Conservation (phyloP, 1,284 basidiomycete species). For the Amanita bisporigera region DNA sequence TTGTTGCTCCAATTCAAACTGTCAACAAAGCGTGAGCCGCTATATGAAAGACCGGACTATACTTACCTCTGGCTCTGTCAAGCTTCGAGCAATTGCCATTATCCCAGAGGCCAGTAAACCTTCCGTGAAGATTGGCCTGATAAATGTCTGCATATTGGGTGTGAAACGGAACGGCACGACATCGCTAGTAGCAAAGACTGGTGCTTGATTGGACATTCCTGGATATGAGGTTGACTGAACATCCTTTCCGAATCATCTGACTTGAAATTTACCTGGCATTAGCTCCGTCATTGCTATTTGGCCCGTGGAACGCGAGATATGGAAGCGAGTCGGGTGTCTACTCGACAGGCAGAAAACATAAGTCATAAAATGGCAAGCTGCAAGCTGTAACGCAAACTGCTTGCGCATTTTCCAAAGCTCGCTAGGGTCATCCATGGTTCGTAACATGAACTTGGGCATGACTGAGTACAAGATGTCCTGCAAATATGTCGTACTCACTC, state of each 20-base stretch:
- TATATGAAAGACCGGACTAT: not conserved
- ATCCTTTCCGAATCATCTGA: not conserved
- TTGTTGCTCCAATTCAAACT: slow-evolving; percentile 91
- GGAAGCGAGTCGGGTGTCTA: slow-evolving; percentile 86
- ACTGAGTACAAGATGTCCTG: slow-evolving; percentile 11
- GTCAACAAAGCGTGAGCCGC: slow-evolving; percentile 11
- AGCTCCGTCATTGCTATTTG: slow-evolving; percentile 92
- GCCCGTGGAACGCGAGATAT: slow-evolving; percentile 89
- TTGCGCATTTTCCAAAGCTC: slow-evolving; percentile 98
- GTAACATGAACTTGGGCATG: slow-evolving; percentile 81
- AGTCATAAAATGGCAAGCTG: slow-evolving; percentile 92
- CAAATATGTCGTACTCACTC: slow-evolving; percentile 55
- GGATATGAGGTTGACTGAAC: slow-evolving; percentile 11
- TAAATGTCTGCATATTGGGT: slow-evolving; percentile 95
- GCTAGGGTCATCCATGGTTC: slow-evolving; percentile 82
- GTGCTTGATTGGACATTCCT: slow-evolving; percentile 52
- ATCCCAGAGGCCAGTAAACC: slow-evolving; percentile 87
- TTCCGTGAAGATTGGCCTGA: slow-evolving; percentile 90
- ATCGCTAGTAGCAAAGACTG: slow-evolving; percentile 81
- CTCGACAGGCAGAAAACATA: slow-evolving; percentile 88
- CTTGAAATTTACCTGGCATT: slow-evolving; percentile 69
- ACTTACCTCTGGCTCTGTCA: slow-evolving; percentile 91
- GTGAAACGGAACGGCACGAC: slow-evolving; percentile 97
- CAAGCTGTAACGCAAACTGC: slow-evolving; percentile 93
- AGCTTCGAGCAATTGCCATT: slow-evolving; percentile 89